Base-by-base conservation (phyloP, 768 basidiomycete species). In the Russula compacta region DNA sequence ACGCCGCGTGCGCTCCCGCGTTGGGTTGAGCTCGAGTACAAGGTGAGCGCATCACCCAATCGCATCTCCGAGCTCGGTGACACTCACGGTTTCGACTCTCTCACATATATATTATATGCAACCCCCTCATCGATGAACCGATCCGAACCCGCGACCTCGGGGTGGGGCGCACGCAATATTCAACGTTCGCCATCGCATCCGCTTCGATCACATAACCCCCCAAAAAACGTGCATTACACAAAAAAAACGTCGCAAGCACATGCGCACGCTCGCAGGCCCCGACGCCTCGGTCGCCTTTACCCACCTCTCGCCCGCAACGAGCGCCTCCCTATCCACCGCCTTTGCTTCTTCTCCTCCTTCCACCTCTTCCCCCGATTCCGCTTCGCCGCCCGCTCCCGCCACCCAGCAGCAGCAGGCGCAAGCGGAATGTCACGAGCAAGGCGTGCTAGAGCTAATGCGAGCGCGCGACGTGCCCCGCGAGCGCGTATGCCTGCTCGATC, bases 21-120 rank as follows among this genome's bases (percentile, higher is more conserved):
- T 14, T 98, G 95, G 95, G 95, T 98, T 36, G 82, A 87, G 67
- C 82, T 98, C 50, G 95, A 98, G 78, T 98, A 95, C 71, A 79
- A 80, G 68, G 92, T 89, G 59, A 62, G 80, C 75, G 39, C 60
- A 17, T n/a, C 17, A 14, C 11, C 11, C 39, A 11, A 12, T 40
- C 11, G 8, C 14, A 10, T 40, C 39, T 40, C 11, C 11, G 39
- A 40, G 12, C 14, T 1, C 12, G 6, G 21, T 15, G 7, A 15
- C 15, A 7, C 15, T 29, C 3, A 49, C 12, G 32, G 24, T 29
- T 29, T 29, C 24, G 24, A 29, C 24, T 2, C 24, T 29, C 24
- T 29, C 24, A 29, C 3, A 29, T 29, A 29, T 29, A 29, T 29
- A 29, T 29, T 29, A 3, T 29, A 29, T 29, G 24, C 3, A 29